These are phyloP conservation scores for Elsinoe batatas DNA, from an alignment of 2,329 filamentous ascomycete species.

Conservation along the genomic window DNA sequence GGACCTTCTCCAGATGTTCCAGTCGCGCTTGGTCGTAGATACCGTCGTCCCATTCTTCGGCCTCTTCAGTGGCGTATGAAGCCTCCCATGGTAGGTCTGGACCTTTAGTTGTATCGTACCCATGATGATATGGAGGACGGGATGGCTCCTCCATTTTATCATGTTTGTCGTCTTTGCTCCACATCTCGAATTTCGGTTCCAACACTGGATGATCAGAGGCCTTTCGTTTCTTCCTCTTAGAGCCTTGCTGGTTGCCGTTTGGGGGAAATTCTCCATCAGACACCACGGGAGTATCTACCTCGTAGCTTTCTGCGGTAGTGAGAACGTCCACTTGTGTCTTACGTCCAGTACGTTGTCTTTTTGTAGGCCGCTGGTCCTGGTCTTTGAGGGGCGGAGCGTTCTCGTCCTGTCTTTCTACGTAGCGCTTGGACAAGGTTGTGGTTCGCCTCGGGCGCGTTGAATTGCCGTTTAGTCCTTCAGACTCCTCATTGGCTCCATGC, in stretches of 20 bases:
- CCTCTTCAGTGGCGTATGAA: conserved; percentile 4
- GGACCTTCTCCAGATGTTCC: conserved; percentile 20
- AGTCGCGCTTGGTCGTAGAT: conserved; percentile 23
- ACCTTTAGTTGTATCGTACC: not conserved
- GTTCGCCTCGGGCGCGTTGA: not conserved
- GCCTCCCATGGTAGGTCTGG: conserved; percentile 25
- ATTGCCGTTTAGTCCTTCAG: too few species aligned
- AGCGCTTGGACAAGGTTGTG: not conserved
- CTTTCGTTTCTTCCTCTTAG: not conserved
- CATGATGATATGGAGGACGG: not conserved
- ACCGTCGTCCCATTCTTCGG: conserved; percentile 23
- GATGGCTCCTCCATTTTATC: not conserved
- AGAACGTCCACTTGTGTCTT: not conserved
- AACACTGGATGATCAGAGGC: not conserved
- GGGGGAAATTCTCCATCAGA: not conserved
- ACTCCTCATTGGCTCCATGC: not conserved
- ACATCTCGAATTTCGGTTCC: not conserved
- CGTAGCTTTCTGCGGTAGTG: not conserved
- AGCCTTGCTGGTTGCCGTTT: not conserved
- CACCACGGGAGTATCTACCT: not conserved
- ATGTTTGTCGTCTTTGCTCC: not conserved
- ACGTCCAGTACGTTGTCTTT: not conserved
- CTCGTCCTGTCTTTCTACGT: not conserved
- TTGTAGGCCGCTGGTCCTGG: not conserved
- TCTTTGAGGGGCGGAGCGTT: not conserved